Conservation (phyloP, 768 basidiomycete species). For the Tricholoma saponaceum region DNA sequence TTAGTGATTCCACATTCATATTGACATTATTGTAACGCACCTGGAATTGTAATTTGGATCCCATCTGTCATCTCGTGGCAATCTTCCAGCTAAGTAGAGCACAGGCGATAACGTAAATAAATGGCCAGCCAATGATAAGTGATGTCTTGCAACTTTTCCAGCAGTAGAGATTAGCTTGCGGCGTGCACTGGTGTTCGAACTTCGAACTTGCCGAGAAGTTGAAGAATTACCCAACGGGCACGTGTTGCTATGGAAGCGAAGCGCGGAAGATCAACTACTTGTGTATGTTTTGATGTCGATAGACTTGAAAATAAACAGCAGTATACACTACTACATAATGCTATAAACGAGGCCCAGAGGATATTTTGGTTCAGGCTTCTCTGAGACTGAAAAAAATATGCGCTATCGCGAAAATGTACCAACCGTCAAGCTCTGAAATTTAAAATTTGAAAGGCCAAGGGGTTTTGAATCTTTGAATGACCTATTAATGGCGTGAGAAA, state of each 20-base stretch:
- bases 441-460: not conserved
- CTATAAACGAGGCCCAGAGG: too few relatives aligned
- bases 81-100: not conserved
- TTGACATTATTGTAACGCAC: slow-evolving; percentile 26
- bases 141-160: slow-evolving; percentile 8
- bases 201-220: slow-evolving; percentile 1
- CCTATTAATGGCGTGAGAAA: slow-evolving; percentile 27
- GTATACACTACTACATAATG: too few relatives aligned
- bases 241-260: slow-evolving; percentile 6
- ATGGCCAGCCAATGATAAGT: slow-evolving; percentile 15
- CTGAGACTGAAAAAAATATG: too few relatives aligned
- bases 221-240: not conserved
- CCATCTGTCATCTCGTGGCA: slow-evolving; percentile 36
- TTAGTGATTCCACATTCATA: slow-evolving; percentile 7
- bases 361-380: too few relatives aligned
- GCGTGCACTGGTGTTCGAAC: not conserved
- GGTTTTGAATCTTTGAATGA: not conserved
- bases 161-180: slow-evolving; percentile 2
- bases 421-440: too few relatives aligned
- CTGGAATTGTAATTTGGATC: slow-evolving; percentile 65
- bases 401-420: too few relatives aligned
- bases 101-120: not conserved
- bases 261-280: too few relatives aligned
- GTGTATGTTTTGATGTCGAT: not conserved
- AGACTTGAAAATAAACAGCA: not conserved